A percentile compares a stretch with the other conserved stretches of the same genome.
Evolutionary conservation across 768 basidiomycete genomes (phyloP).

Genomic region (Tephrocybe sp.): DNA sequence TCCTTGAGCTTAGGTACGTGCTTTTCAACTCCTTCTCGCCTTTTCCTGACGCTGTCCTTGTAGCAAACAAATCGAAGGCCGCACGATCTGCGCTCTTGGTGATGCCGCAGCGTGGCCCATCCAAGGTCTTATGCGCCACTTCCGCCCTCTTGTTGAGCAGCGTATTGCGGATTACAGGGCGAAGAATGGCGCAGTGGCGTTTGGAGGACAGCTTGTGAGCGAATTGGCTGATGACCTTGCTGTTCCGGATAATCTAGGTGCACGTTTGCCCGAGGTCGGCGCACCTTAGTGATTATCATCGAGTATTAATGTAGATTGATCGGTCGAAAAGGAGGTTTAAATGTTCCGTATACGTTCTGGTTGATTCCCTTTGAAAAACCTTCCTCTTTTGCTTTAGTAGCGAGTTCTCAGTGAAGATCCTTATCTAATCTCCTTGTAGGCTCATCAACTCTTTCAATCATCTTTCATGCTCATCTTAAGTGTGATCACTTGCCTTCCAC

Average conservation of each 20-base stretch:
- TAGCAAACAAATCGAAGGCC: conserved; percentile 95
- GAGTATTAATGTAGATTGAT: background rate
- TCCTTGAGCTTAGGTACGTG: conserved; percentile 86
- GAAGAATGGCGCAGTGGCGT: conserved; percentile 78
- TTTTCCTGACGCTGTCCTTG: conserved; percentile 2
- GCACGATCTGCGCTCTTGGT: conserved; percentile 95
- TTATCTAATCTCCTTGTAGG: too few relatives aligned
- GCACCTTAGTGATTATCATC: conserved; percentile 17
- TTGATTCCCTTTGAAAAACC: too few relatives aligned
- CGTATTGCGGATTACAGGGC: conserved; percentile 80
- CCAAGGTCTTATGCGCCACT: conserved; percentile 96
- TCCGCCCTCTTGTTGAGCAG: conserved; percentile 92
- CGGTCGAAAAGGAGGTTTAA: too few relatives aligned
- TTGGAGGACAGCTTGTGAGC: conserved; percentile 77
- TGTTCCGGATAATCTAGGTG: conserved; percentile 73
- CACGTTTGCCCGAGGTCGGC: conserved; percentile 37
- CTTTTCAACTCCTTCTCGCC: background rate
- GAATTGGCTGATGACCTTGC: conserved; percentile 71
- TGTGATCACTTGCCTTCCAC: too few relatives aligned
- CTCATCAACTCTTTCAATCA: too few relatives aligned
- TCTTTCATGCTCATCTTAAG: too few relatives aligned
- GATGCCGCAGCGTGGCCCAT: conserved; percentile 99
- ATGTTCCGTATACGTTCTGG: too few relatives aligned
- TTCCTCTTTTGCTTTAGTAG: too few relatives aligned
- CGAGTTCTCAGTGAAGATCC: too few relatives aligned